Conservation (phyloP, 768 basidiomycete genomes). For the Amanita pallidorosea region DNA sequence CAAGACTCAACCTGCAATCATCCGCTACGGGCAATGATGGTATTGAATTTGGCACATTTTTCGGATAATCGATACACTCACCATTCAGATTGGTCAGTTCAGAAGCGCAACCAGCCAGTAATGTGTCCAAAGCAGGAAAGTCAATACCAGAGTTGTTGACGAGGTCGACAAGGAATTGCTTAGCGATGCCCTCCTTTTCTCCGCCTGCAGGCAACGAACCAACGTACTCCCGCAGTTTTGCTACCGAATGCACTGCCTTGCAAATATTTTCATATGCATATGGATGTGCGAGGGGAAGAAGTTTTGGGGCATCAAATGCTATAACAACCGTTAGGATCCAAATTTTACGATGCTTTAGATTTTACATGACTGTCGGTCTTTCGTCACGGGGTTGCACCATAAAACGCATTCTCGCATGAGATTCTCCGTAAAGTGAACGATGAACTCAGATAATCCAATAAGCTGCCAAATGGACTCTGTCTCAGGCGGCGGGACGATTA, state of each 20-base stretch:
- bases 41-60: not conserved
- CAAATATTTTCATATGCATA: slow-evolving; percentile 41
- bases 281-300: slow-evolving; percentile 58
- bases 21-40: slow-evolving; percentile 25
- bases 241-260: slow-evolving; percentile 43
- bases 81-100: slow-evolving; percentile 23
- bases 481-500: slow-evolving; percentile 4
- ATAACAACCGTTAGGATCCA: not conserved
- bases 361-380: slow-evolving; percentile 5
- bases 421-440: slow-evolving; percentile 47
- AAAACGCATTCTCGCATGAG: slow-evolving; percentile 48
- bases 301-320: slow-evolving; percentile 17
- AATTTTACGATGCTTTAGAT: not conserved
- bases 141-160: slow-evolving; percentile 59
- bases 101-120: slow-evolving; percentile 29
- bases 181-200: slow-evolving; percentile 56
- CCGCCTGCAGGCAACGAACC: slow-evolving; percentile 41
- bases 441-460: slow-evolving; percentile 50
- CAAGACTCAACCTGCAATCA: slow-evolving; percentile 40
- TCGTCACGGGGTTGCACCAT: slow-evolving; percentile 15
- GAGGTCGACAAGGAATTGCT: slow-evolving; percentile 48
- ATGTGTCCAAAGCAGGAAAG: slow-evolving; percentile 35
- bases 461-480: slow-evolving; percentile 69
- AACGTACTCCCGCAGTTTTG: slow-evolving; percentile 44
- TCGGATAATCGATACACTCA: slow-evolving; percentile 11